Base-by-base conservation (phyloP, 106 monocot genomes). In the Triglochin maritima region DNA sequence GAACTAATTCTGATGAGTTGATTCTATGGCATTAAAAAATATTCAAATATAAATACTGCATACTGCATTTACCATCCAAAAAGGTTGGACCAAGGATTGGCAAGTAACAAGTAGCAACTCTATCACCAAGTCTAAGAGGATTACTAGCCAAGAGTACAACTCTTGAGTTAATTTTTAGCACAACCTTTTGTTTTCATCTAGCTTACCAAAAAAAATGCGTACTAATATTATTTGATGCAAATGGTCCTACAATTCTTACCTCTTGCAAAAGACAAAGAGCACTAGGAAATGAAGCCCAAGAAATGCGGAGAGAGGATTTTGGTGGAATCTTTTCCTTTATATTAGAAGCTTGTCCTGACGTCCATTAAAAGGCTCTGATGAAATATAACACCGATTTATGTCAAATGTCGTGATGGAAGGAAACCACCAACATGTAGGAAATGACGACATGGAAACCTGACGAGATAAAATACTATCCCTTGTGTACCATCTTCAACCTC, bases 311-410 rank as follows among this genome's bases (percentile, higher is more conserved):
- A 56, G 83, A 85, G 63, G 84, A 80, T 68, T 74, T 91, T 78
- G 96, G 96, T 42, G 79, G 80, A 63, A 91, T 70, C 17, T 84
- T 91, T 68, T 86, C 88, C 57, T 77, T 98, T 57, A 79, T 55
- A 82, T 82, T 82, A 98, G 88, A 80, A 98, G 85, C 47, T 98
- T 91, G 73, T 98, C 96, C 96, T 85, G 44, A 91, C 79, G 82
- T 98, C 91, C 88, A 91, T 86, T 72, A 98, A 79, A 60, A 98
- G 81, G 60, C 84, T 80, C 96, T 98, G 63, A 2, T 56, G 67
- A 69, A 43, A 49, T 59, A 5, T 29, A 50, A 53, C 29, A 50
- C 41, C 9, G 17, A 50, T 29, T 29, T 29, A 42, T 11, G 49
- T 61, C 6, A 46, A 42, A 49, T 48, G 47, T 41, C 51, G 15